Evolutionary conservation across 306 rosid genomes (phyloP).

Genomic region (barrel medic (Medicago truncatula)): DNA sequence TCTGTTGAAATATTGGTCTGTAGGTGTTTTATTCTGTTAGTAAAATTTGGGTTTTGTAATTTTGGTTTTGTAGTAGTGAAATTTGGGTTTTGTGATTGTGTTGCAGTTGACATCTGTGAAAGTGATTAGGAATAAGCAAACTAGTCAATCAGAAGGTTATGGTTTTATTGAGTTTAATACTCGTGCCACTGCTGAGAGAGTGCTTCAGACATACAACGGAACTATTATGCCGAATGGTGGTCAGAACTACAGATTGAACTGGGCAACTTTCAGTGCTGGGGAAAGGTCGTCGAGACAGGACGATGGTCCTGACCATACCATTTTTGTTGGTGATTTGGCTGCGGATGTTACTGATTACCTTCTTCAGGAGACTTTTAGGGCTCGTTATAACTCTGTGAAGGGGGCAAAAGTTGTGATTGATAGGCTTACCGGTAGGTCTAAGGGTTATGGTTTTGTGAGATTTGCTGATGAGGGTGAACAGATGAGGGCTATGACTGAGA

Average conservation of each 20-base stretch:
- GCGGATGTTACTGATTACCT: constrained; percentile 84
- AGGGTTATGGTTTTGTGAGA: constrained; percentile 95
- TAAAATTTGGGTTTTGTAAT: no score
- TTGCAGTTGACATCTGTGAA: constrained; percentile 68
- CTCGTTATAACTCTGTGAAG: constrained; percentile 62
- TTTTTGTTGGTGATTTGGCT: constrained; percentile 97
- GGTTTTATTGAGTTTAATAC: constrained; percentile 83
- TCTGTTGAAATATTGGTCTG: no score
- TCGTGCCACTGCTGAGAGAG: constrained; percentile 78
- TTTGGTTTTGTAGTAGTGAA: neutral
- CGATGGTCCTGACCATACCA: constrained; percentile 83
- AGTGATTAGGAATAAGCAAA: constrained; percentile 90
- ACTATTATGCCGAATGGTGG: constrained; percentile 88
- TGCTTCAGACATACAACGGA: constrained; percentile 79
- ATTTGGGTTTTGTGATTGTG: neutral
- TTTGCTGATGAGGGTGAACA: constrained; percentile 90
- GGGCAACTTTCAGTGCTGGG: constrained; percentile 87
- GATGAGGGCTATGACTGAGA: constrained; percentile 86
- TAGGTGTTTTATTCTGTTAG: no score
- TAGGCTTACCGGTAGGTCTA: constrained; percentile 80
- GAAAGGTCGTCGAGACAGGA: constrained; percentile 72
- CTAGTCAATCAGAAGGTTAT: constrained; percentile 82
- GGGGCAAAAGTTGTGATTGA: constrained; percentile 98
- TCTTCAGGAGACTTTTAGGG: constrained; percentile 75
- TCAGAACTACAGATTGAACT: constrained; percentile 81